Evolutionary conservation across 2,329 filamentous ascomycete species (phyloP).

Genomic region (Blastomyces emzantsi): DNA sequence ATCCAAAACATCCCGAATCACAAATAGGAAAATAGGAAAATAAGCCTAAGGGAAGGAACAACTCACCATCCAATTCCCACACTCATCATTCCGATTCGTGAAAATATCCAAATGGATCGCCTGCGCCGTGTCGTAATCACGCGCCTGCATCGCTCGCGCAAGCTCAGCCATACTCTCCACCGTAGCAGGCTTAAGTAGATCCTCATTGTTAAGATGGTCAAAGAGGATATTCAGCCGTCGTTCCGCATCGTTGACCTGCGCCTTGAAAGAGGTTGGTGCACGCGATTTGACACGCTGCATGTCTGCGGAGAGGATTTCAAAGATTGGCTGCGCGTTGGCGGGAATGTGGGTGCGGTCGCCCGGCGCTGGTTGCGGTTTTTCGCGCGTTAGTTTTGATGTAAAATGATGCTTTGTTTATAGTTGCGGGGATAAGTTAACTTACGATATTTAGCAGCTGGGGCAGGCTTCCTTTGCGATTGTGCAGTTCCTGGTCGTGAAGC

Average conservation of each 20-base stretch:
- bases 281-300: constrained; percentile 81
- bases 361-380: constrained; percentile 36
- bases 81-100: constrained; percentile 67
- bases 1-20: not conserved
- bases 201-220: constrained; percentile 93
- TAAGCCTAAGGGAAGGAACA: not conserved
- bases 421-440: constrained; percentile 29
- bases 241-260: constrained; percentile 87
- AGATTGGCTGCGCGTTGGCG: constrained; percentile 62
- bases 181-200: constrained; percentile 71
- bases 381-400: constrained; percentile 5
- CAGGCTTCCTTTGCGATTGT: constrained; percentile 41
- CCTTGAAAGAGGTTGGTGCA: constrained; percentile 76
- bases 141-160: constrained; percentile 56
- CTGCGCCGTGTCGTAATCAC: constrained; percentile 60
- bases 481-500: constrained; percentile 43
- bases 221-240: constrained; percentile 91
- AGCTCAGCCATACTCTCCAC: constrained; percentile 40
- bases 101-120: constrained; percentile 66
- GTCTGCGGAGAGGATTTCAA: constrained; percentile 70
- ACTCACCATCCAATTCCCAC: constrained; percentile 80
- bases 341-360: constrained; percentile 91
- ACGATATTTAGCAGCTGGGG: constrained; percentile 59
- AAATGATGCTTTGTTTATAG: not conserved
- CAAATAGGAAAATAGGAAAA: not conserved